Conservation (phyloP, 805 yeast genomes). For the Cyberlindnera maritima region DNA sequence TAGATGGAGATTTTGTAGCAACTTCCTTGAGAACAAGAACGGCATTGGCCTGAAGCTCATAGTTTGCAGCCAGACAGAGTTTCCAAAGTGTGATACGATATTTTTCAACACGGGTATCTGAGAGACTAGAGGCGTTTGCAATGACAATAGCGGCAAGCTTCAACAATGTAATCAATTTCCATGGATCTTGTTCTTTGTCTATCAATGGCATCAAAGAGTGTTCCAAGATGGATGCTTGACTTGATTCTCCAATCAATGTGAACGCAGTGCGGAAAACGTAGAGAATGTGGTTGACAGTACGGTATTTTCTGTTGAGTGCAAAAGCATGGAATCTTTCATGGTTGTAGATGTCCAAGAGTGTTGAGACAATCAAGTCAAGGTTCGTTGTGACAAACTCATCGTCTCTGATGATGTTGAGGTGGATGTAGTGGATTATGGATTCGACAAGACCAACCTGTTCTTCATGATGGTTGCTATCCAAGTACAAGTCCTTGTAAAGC, state of each 20-base stretch:
- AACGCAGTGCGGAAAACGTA: slow-evolving; percentile 23
- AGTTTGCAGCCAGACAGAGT: slow-evolving; percentile 37
- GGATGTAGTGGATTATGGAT: slow-evolving; percentile 34
- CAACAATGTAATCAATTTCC: slow-evolving; percentile 19
- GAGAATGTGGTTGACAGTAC: slow-evolving; percentile 23
- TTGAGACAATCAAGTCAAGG: slow-evolving; percentile 27
- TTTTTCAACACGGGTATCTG: slow-evolving; percentile 24
- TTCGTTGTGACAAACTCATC: slow-evolving; percentile 26
- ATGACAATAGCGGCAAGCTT: slow-evolving; percentile 31
- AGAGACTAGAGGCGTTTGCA: slow-evolving; percentile 21
- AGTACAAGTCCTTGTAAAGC: slow-evolving; percentile 23
- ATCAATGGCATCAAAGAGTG: slow-evolving; percentile 13
- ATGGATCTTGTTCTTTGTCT: slow-evolving; percentile 10
- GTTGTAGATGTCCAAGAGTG: slow-evolving; percentile 28
- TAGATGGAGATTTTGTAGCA: slow-evolving; percentile 32
- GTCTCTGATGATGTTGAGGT: slow-evolving; percentile 28
- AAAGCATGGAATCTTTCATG: slow-evolving; percentile 24
- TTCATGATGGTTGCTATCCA: slow-evolving; percentile 25
- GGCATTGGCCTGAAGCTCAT: slow-evolving; percentile 40
- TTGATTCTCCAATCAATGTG: slow-evolving; percentile 33
- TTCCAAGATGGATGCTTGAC: slow-evolving; percentile 31
- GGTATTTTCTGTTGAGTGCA: slow-evolving; percentile 17
- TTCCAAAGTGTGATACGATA: slow-evolving; percentile 32
- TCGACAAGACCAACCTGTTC: slow-evolving; percentile 33
- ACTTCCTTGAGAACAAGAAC: slow-evolving; percentile 34